Conservation (phyloP, 345 rosid species). For the Citrus trifoliata region DNA sequence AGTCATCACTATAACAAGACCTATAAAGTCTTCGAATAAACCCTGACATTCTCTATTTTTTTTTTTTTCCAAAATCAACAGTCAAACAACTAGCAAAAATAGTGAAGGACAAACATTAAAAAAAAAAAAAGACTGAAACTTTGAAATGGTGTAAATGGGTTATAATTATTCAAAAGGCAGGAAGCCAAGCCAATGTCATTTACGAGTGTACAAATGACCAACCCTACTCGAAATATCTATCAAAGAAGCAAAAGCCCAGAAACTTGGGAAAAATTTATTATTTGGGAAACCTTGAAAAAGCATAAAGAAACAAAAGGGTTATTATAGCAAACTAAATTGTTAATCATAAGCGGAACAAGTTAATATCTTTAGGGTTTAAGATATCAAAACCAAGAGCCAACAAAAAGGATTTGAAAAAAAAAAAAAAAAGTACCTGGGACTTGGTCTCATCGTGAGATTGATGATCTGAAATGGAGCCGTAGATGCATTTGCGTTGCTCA, state of each 20-base stretch:
- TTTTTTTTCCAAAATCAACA: neutral
- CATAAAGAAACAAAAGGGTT: neutral
- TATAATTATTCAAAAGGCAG: neutral
- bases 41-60: neutral
- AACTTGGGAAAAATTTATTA: neutral
- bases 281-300: neutral
- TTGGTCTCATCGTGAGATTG: slow-evolving; percentile 27
- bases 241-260: neutral
- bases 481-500: slow-evolving; percentile 71
- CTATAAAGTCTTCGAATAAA: neutral
- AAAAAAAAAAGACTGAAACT: neutral
- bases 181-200: neutral
- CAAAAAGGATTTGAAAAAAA: neutral
- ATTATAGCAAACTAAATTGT: neutral
- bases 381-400: neutral
- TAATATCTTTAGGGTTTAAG: slow-evolving; percentile 24
- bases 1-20: neutral
- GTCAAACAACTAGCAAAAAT: neutral
- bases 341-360: neutral
- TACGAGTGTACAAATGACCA: neutral
- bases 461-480: slow-evolving; percentile 44
- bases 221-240: neutral
- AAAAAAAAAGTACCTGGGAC: slow-evolving; percentile 46
- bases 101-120: neutral
- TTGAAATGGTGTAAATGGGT: neutral